Percentiles rank a stretch among this genome's conserved stretches.
phyloP scores from a whole-genome alignment of 2,329 filamentous ascomycete genomes.

The Emmonsia crescens region DNA sequence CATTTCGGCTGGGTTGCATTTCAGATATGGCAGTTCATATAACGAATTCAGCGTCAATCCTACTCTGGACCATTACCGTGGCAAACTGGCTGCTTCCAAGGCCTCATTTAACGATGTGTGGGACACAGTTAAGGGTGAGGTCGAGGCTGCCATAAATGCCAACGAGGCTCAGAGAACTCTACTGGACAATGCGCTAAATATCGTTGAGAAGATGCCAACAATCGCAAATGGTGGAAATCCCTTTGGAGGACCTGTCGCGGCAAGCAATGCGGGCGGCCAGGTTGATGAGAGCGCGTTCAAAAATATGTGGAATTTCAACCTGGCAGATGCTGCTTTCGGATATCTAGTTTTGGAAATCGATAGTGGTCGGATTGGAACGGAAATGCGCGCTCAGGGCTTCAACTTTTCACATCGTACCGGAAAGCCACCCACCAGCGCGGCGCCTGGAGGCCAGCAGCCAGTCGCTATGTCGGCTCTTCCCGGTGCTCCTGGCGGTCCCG shows the following conservation, averaged over 20 bases:
- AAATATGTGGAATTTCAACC: conserved; percentile 99
- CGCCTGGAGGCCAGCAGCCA: conserved; percentile 12
- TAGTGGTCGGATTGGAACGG: conserved; percentile 87
- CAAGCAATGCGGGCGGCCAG: conserved; percentile 62
- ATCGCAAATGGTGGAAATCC: conserved; percentile 93
- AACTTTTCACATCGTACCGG: conserved; percentile 94
- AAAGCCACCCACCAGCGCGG: conserved; percentile 49
- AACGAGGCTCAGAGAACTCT: conserved; percentile 92
- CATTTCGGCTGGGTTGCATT: conserved; percentile 91
- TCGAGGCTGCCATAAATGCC: conserved; percentile 84
- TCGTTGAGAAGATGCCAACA: conserved; percentile 96
- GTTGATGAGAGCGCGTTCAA: conserved; percentile 99
- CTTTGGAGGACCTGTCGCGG: conserved; percentile 75
- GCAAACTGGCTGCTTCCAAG: conserved; percentile 94
- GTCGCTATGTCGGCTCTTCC: conserved; percentile 6
- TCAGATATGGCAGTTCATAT: conserved; percentile 97
- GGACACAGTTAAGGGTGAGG: conserved; percentile 95
- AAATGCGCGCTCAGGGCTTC: conserved; percentile 98
- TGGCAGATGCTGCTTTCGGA: conserved; percentile 94
- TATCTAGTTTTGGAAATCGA: conserved; percentile 93
- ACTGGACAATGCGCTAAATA: conserved; percentile 76
- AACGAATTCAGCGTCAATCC: conserved; percentile 99
- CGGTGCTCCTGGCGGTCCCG: conserved; percentile 16
- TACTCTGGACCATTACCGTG: conserved; percentile 93
- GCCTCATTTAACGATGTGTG: conserved; percentile 98